A percentile compares a stretch with the other conserved stretches of the same genome.
Conservation (phyloP, 345 rosid species). For the Iberis pinnata region DNA sequence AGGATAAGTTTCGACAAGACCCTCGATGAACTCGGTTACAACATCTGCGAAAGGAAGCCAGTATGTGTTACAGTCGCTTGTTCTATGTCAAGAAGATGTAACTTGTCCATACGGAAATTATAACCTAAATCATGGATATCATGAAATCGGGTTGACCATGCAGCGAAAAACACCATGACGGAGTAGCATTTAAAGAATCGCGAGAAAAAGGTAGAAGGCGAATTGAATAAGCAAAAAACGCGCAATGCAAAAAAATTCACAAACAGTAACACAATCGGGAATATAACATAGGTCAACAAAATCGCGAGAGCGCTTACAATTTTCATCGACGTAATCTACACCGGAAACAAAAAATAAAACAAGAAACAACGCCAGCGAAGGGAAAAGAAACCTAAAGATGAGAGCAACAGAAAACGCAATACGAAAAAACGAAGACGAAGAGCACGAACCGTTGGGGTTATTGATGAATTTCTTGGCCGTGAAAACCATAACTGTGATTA, state of each 20-base stretch:
- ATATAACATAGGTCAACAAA: slow-evolving; percentile 26
- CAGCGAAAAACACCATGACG: slow-evolving; percentile 16
- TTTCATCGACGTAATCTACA: slow-evolving; percentile 19
- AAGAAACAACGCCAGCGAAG: too few relatives aligned
- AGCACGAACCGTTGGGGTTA: slow-evolving; percentile 64
- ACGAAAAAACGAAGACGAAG: neutral
- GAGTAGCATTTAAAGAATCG: too few relatives aligned
- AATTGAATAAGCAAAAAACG: slow-evolving; percentile 16
- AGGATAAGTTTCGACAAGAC: slow-evolving; percentile 84
- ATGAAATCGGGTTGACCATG: slow-evolving; percentile 15
- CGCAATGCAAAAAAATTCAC: slow-evolving; percentile 11
- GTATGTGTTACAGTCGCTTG: neutral
- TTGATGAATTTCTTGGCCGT: slow-evolving; percentile 88
- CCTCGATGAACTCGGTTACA: slow-evolving; percentile 93
- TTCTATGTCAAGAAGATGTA: neutral
- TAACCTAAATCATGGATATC: slow-evolving; percentile 13
- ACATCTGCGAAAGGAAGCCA: slow-evolving; percentile 46
- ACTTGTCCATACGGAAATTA: too few relatives aligned
- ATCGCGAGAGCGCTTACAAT: slow-evolving; percentile 13
- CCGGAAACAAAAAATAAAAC: too few relatives aligned
- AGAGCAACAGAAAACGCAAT: too few relatives aligned
- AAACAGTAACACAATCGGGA: slow-evolving; percentile 23
- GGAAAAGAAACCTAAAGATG: neutral
- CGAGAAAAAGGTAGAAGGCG: too few relatives aligned
- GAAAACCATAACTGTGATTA: slow-evolving; percentile 47